A percentile compares a stretch with the other conserved stretches of the same genome.
phyloP scores from a whole-genome alignment of 305 asterid species.

The Solanum chacoense region DNA sequence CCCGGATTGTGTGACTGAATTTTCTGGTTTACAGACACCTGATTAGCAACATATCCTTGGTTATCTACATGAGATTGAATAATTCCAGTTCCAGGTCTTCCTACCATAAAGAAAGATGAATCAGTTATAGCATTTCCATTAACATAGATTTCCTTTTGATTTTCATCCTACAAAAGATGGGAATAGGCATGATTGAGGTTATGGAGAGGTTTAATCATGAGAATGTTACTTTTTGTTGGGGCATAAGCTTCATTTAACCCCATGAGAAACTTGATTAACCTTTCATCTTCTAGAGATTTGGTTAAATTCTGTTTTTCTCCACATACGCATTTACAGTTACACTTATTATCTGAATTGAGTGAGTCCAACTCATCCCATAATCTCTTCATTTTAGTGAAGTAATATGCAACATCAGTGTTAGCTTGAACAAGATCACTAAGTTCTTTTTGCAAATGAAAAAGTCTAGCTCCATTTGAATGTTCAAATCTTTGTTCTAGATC shows the following conservation, averaged over 20 bases:
- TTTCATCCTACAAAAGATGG: background rate
- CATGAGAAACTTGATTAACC: background rate
- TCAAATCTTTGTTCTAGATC: background rate
- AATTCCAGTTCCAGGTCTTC: too few species aligned
- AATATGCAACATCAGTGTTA: background rate
- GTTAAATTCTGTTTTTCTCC: background rate
- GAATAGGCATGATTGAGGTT: background rate
- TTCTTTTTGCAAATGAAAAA: background rate
- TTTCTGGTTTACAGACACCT: too few species aligned
- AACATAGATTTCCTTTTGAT: too few species aligned
- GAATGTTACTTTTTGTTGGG: background rate
- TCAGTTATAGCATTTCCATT: too few species aligned
- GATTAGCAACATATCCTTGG: background rate
- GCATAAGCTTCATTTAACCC: background rate
- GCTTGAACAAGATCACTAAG: background rate
- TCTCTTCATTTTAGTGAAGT: background rate
- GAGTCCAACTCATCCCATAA: background rate
- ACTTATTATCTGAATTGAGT: too few species aligned
- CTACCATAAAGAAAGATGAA: background rate
- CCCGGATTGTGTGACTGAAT: background rate
- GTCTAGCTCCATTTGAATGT: background rate
- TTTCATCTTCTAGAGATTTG: background rate
- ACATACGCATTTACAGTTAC: too few species aligned
- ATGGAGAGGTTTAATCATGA: too few species aligned
- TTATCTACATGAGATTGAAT: background rate